These are phyloP conservation scores for Pugionium cornutum DNA, from an alignment of 345 rosid species.

Conservation along the genomic window DNA sequence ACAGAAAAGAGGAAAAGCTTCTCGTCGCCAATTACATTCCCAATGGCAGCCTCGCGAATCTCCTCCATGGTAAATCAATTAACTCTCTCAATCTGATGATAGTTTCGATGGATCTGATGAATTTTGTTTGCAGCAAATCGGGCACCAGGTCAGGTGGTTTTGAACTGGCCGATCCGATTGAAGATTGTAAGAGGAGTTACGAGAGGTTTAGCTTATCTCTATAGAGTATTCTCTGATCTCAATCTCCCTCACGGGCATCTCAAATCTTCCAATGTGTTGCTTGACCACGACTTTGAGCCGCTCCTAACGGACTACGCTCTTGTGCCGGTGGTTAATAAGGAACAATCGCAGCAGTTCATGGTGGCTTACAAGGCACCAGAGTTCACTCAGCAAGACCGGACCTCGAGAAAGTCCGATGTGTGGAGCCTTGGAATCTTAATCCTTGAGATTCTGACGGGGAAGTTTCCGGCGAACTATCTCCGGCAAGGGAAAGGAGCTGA, in stretches of 20 bases:
- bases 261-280: conserved; percentile 81
- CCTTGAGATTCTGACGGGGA: conserved; percentile 75
- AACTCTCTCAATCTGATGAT: too few species aligned
- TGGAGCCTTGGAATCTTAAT: conserved; percentile 95
- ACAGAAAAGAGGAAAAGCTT: conserved; percentile 82
- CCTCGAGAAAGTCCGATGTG: conserved; percentile 65
- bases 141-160: conserved; percentile 48
- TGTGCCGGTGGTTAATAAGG: conserved; percentile 54
- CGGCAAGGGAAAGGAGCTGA: conserved; percentile 57
- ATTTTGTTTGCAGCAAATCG: conserved; percentile 45
- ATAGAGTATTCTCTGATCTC: conserved; percentile 50
- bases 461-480: conserved; percentile 74
- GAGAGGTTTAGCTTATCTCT: conserved; percentile 64
- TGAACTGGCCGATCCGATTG: conserved; percentile 73
- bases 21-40: conserved; percentile 61
- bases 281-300: conserved; percentile 55
- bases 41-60: conserved; percentile 78
- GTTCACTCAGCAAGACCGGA: conserved; percentile 49
- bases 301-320: conserved; percentile 65
- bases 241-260: conserved; percentile 81
- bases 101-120: background rate
- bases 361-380: conserved; percentile 86
- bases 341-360: conserved; percentile 69
- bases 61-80: conserved; percentile 60
- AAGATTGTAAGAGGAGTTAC: conserved; percentile 84